Evolutionary conservation across 1,284 basidiomycete genomes (phyloP).

Genomic region (Ustilago cynodontis): DNA sequence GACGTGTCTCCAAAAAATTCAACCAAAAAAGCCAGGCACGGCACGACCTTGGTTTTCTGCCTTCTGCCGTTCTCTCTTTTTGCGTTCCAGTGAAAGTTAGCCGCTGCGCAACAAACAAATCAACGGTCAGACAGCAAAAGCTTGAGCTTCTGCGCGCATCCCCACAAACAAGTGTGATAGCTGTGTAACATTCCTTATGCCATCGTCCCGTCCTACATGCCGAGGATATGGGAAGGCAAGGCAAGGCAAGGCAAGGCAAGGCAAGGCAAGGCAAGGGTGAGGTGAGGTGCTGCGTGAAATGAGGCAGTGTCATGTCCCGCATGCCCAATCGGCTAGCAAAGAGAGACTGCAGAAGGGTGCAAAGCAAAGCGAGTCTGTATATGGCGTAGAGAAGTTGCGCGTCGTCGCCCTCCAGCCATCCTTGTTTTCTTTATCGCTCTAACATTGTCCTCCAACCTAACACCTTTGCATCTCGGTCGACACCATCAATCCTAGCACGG

Average conservation of each 20-base stretch:
- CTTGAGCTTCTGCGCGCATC: neutral
- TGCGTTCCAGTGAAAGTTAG: no score
- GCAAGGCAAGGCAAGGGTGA: neutral
- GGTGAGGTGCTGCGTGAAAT: neutral
- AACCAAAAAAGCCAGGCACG: neutral
- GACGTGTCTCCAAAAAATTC: slow-evolving; percentile 16
- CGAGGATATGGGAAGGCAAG: no score
- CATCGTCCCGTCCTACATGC: neutral
- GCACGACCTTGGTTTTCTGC: no score
- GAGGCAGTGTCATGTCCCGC: no score
- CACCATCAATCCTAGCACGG: neutral
- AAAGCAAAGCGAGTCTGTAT: neutral
- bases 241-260: no score
- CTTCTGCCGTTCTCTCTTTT: no score
- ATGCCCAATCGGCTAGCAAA: no score
- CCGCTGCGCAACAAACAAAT: neutral
- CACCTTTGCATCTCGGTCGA: no score
- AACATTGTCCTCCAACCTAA: no score
- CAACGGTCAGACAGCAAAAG: neutral
- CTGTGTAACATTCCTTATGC: no score
- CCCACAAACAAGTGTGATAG: no score
- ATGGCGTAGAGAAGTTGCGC: neutral
- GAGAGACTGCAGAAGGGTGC: neutral
- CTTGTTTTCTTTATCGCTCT: neutral
- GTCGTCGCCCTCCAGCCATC: neutral